Conservation (phyloP, 345 rosid genomes). For the Eucalyptus paniculata region DNA sequence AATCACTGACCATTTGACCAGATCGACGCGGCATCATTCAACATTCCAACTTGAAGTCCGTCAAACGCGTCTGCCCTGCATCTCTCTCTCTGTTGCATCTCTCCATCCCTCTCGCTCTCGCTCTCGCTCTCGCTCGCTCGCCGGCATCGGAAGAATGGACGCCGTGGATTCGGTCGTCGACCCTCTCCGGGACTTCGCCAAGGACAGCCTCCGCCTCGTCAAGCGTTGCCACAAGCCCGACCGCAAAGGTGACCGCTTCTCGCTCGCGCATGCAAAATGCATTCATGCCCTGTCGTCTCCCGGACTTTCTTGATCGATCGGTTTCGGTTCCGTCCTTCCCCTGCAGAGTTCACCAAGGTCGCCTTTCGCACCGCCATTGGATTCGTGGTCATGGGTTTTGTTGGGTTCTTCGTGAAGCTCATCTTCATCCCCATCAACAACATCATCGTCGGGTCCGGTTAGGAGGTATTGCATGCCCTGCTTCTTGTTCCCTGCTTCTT, state of each 20-base stretch:
- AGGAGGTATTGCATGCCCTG: constrained; percentile 2
- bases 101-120: background rate
- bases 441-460: constrained; percentile 68
- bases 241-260: constrained; percentile 30
- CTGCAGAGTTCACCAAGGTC: constrained; percentile 54
- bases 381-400: constrained; percentile 84
- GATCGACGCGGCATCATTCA: background rate
- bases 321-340: background rate
- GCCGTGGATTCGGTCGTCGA: constrained; percentile 50
- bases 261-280: background rate
- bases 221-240: constrained; percentile 83
- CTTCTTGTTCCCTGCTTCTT: background rate
- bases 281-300: background rate
- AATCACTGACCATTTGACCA: background rate
- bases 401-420: constrained; percentile 74
- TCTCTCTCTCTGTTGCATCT: background rate
- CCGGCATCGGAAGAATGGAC: constrained; percentile 26
- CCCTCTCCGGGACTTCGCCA: constrained; percentile 71
- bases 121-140: background rate
- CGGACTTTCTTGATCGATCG: background rate
- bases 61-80: background rate
- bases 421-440: constrained; percentile 86
- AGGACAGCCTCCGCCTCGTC: constrained; percentile 70
- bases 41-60: background rate
- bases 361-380: constrained; percentile 80